A percentile compares a stretch with the other conserved stretches of the same genome.
Conservation (phyloP, 163 green algal genomes). For the Scenedesmus sp. region DNA sequence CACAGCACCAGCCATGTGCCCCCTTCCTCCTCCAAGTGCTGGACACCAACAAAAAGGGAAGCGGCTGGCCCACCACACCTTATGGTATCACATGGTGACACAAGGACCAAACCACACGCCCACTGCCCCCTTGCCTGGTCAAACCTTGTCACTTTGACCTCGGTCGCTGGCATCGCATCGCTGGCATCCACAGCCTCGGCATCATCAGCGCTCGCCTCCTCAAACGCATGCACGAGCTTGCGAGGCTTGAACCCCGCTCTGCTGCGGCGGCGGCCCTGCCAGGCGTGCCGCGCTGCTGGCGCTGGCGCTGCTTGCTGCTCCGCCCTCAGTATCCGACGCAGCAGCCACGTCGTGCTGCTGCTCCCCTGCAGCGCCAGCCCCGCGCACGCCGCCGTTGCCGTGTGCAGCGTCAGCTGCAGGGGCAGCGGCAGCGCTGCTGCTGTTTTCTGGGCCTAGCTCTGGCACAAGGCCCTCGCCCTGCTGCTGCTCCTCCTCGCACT, state of each 20-base stretch:
- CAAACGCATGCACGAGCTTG: neutral
- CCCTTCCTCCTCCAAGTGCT: no score
- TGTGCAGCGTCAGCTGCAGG: neutral
- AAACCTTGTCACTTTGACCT: no score
- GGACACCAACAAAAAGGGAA: no score
- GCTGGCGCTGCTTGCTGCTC: neutral
- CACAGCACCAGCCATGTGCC: no score
- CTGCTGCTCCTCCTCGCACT: constrained; percentile 4
- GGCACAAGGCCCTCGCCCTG: neutral
- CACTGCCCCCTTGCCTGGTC: no score
- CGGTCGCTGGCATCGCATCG: no score
- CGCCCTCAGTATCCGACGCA: neutral
- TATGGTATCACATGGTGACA: no score
- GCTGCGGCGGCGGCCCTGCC: neutral
- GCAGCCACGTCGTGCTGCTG: neutral
- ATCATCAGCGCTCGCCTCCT: neutral
- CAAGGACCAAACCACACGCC: no score
- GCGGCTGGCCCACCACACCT: no score
- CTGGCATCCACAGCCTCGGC: neutral
- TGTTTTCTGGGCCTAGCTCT: neutral
- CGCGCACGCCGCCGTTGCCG: neutral
- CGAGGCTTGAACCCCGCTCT: neutral
- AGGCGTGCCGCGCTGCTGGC: neutral
- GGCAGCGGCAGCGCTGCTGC: no score
- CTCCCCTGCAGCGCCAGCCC: neutral